These are phyloP conservation scores for Coprinopsis cinerea DNA, from an alignment of 768 basidiomycete genomes.

Conservation along the genomic window DNA sequence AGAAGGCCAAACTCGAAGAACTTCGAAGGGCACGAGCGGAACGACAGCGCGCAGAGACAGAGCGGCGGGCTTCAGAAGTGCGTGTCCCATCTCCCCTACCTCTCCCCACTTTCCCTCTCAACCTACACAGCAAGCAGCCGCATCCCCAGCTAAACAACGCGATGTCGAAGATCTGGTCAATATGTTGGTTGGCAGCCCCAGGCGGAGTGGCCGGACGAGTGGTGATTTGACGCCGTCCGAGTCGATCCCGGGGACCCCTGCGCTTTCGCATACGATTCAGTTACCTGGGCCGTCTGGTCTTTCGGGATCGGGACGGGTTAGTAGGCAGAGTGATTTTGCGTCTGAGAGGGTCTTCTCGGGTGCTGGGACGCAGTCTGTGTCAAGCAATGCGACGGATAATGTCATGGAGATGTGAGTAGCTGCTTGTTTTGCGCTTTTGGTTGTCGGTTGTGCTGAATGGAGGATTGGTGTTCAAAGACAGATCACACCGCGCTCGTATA, in stretches of 20 bases:
- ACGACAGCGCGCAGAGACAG: conserved; percentile 50
- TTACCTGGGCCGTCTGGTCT: conserved; percentile 31
- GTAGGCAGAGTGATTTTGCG: conserved; percentile 61
- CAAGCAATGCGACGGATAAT: conserved; percentile 55
- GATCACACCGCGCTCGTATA: conserved; percentile 57
- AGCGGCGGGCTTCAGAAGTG: conserved; percentile 33
- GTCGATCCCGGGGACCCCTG: conserved; percentile 69
- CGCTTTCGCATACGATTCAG: conserved; percentile 31
- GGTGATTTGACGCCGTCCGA: conserved; percentile 64
- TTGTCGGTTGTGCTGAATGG: conserved; percentile 1
- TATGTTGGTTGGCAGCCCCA: conserved; percentile 45
- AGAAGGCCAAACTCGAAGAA: conserved; percentile 81
- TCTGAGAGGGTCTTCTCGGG: conserved; percentile 32
- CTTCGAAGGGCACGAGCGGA: conserved; percentile 73
- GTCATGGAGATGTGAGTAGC: conserved; percentile 65
- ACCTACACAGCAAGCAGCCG: conserved; percentile 12
- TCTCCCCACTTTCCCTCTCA: background rate
- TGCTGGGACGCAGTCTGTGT: conserved; percentile 37
- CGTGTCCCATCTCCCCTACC: background rate
- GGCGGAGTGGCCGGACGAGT: conserved; percentile 35
- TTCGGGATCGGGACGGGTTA: conserved; percentile 51
- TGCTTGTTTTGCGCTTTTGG: too few species aligned
- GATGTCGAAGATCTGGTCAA: conserved; percentile 74
- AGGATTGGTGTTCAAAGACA: conserved; percentile 32
- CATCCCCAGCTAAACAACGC: conserved; percentile 34